A percentile compares a stretch with the other conserved stretches of the same genome.
These are phyloP conservation scores for Talaromyces atroroseus DNA, from an alignment of 2,329 filamentous ascomycete genomes.

Conservation along the genomic window DNA sequence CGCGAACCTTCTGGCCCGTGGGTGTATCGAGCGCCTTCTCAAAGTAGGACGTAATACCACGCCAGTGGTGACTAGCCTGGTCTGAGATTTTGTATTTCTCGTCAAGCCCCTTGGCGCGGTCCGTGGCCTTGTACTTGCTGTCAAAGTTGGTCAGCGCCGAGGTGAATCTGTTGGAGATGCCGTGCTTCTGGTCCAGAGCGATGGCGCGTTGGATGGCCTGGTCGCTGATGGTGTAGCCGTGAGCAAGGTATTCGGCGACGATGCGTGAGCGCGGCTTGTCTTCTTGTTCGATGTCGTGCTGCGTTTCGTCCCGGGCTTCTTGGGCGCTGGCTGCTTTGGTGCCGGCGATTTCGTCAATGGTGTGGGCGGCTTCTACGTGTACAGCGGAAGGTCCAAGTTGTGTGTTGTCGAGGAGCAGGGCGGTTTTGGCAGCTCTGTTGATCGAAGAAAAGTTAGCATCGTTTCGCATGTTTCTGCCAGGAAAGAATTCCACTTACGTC, in stretches of 20 bases:
- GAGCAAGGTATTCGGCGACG: slow-evolving; percentile 90
- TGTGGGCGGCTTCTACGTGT: slow-evolving; percentile 69
- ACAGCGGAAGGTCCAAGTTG: slow-evolving; percentile 73
- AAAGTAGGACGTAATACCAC: slow-evolving; percentile 79
- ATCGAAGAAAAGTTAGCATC: background rate
- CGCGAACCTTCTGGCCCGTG: slow-evolving; percentile 78
- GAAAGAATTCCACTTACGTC: slow-evolving; percentile 47
- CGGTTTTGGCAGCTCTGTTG: slow-evolving; percentile 76
- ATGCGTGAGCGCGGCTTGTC: slow-evolving; percentile 95
- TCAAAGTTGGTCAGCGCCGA: slow-evolving; percentile 71
- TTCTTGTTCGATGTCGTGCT: slow-evolving; percentile 77
- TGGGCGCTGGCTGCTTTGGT: slow-evolving; percentile 54
- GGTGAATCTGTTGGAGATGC: slow-evolving; percentile 75
- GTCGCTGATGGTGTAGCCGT: slow-evolving; percentile 81
- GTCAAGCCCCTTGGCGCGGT: slow-evolving; percentile 79
- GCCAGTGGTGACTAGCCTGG: slow-evolving; percentile 62
- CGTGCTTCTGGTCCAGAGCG: slow-evolving; percentile 82
- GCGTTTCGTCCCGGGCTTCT: slow-evolving; percentile 48
- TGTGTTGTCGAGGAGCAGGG: slow-evolving; percentile 93
- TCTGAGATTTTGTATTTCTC: slow-evolving; percentile 74
- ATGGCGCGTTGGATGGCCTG: slow-evolving; percentile 76
- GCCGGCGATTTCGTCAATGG: slow-evolving; percentile 58
- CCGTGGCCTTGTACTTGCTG: slow-evolving; percentile 77
- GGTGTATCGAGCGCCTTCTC: slow-evolving; percentile 86
- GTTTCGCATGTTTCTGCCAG: background rate